A percentile compares a stretch with the other conserved stretches of the same genome.
Evolutionary conservation across 225 moss, liverwort and hornwort genomes (phyloP).

Genomic region (Lunularia cruciata): DNA sequence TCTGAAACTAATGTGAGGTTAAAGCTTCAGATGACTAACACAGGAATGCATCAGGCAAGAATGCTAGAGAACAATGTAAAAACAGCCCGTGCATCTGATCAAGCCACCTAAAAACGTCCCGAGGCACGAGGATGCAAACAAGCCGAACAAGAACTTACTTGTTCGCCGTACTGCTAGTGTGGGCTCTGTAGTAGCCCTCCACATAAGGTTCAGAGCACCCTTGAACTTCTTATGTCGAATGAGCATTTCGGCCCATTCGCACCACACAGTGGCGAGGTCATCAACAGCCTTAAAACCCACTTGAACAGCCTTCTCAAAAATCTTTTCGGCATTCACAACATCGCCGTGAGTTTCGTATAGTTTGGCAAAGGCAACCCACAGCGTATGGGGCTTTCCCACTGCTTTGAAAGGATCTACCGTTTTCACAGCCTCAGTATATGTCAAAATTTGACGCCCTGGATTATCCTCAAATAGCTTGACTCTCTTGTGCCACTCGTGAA

Average conservation of each 20-base stretch:
- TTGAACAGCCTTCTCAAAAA: constrained; percentile 96
- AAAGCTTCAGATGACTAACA: neutral
- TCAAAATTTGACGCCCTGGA: constrained; percentile 74
- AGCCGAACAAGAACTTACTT: constrained; percentile 40
- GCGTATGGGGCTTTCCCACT: constrained; percentile 87
- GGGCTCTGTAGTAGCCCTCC: constrained; percentile 88
- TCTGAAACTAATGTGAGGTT: too few species aligned
- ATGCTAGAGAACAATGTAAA: too few species aligned
- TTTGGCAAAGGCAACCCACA: constrained; percentile 95
- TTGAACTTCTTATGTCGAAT: constrained; percentile 85
- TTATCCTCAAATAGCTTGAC: constrained; percentile 83
- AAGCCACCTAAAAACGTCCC: too few species aligned
- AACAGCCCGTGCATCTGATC: too few species aligned
- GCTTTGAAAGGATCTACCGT: constrained; percentile 87
- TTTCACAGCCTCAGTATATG: constrained; percentile 86
- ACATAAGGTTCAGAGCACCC: constrained; percentile 82
- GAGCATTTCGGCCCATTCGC: constrained; percentile 98
- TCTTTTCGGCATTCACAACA: constrained; percentile 75
- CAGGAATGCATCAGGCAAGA: neutral
- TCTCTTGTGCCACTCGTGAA: constrained; percentile 99
- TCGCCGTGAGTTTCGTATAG: constrained; percentile 79
- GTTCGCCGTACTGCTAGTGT: constrained; percentile 70
- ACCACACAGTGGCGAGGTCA: constrained; percentile 97
- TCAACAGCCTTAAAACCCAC: constrained; percentile 90
- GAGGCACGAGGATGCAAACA: neutral